Conservation (phyloP, 352 stramenopile genomes). For the Phytophthora ohioensis region DNA sequence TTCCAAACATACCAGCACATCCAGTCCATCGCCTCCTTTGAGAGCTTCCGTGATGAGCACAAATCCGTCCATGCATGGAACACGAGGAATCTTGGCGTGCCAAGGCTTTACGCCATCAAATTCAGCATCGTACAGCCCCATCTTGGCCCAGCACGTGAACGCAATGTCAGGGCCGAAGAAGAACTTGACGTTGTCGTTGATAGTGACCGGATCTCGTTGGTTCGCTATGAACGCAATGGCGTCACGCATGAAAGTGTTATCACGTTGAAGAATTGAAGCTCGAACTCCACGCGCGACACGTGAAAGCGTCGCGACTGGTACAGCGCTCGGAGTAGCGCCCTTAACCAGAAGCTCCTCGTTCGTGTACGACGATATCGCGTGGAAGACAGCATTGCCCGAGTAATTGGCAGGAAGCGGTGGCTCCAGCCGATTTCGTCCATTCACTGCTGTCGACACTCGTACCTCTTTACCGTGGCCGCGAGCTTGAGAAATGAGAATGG, state of each 20-base stretch:
- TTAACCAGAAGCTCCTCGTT: slow-evolving; percentile 32
- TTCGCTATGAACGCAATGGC: slow-evolving; percentile 61
- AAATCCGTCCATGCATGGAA: slow-evolving; percentile 57
- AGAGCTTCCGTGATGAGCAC: slow-evolving; percentile 55
- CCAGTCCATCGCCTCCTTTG: slow-evolving; percentile 20
- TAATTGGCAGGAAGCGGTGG: slow-evolving; percentile 57
- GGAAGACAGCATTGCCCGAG: slow-evolving; percentile 61
- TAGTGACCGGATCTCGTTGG: slow-evolving; percentile 36
- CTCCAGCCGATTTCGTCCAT: slow-evolving; percentile 49
- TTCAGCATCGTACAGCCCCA: slow-evolving; percentile 65
- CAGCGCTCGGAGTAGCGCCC: not conserved
- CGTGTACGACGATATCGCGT: slow-evolving; percentile 49
- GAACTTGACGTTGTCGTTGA: slow-evolving; percentile 60
- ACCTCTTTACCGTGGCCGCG: slow-evolving; percentile 50
- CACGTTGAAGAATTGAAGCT: slow-evolving; percentile 50
- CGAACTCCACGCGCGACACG: slow-evolving; percentile 45
- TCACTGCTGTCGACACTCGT: slow-evolving; percentile 57
- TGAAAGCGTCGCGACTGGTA: slow-evolving; percentile 20
- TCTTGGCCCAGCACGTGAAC: slow-evolving; percentile 65
- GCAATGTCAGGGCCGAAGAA: slow-evolving; percentile 63
- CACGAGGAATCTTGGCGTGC: slow-evolving; percentile 44
- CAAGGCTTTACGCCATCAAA: slow-evolving; percentile 43
- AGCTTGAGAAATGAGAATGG: slow-evolving; percentile 57
- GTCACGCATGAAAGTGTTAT: slow-evolving; percentile 56
- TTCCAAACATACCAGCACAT: slow-evolving; percentile 39